Base-by-base conservation (phyloP, 2,329 filamentous ascomycete genomes). In the Trichoderma asperellum region DNA sequence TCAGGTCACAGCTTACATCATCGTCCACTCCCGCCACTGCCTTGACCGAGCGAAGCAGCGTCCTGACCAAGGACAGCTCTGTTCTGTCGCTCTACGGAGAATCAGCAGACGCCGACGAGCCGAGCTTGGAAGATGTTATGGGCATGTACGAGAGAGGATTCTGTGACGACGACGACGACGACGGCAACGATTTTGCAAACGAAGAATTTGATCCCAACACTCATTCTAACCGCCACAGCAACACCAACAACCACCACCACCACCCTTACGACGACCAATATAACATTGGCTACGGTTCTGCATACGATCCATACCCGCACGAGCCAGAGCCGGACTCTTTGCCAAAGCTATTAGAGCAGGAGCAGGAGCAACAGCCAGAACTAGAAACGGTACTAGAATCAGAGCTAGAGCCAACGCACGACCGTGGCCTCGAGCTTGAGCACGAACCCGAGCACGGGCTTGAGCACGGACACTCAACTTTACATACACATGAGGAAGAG, bases 41-140 rank as follows among this genome's bases (percentile, higher is more conserved):
- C 5, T 88, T 90, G n/a, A 96, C 93, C 1, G 92, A 95, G 76
- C 87, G 92, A 71, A 96, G 92, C 78, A 97, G 94, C 76, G 85
- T 96, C 61, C 79, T 91, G 72, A 96, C 93, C 4, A 93, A 92
- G 74, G 88, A 89, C 70, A 96, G 92, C 82, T 94, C 92, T 1
- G 85, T 90, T 65, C 91, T 81, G 81, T 96, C 83, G 71, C 85
- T 85, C 79, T 79, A 82, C 77, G 63, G 62, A 10, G 32, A 55
- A 49, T 40, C 37, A 18, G 49, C 53, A n/a, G 53, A 66, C 53
- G 53, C 53, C 49, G 87, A 89, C 72, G 87, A 86, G 52, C 83
- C 87, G 68, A 89, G 87, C 74, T 82, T 91, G 37, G 88, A 90
- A 73, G 88, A 91, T 81, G 86, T 93, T 67, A 90, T 92, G 79